phyloP scores from a whole-genome alignment of 257 asterid species.

The Penstemon barbatus region DNA sequence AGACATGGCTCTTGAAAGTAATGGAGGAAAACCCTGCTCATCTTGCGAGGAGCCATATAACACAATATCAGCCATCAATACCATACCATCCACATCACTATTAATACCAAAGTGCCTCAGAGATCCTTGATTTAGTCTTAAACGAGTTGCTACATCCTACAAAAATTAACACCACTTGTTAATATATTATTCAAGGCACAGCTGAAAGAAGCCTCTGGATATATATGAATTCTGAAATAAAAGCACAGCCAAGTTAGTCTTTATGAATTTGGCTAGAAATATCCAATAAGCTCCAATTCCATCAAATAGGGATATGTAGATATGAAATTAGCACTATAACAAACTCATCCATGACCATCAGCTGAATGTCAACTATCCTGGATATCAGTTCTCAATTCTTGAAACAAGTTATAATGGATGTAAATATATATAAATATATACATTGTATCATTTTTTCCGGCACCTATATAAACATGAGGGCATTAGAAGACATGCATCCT shows the following conservation, averaged over 20 bases:
- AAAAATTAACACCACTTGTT: constrained; percentile 24
- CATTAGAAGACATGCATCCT: constrained; percentile 9
- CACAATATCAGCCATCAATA: constrained; percentile 88
- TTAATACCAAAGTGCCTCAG: constrained; percentile 72
- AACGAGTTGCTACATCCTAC: constrained; percentile 73
- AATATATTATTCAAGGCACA: constrained; percentile 24
- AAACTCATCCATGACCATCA: constrained; percentile 25
- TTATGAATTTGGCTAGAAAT: constrained; percentile 20
- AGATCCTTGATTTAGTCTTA: constrained; percentile 75
- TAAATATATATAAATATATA: background rate
- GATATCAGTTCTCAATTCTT: constrained; percentile 16
- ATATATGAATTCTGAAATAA: constrained; percentile 11
- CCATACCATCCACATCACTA: constrained; percentile 66
- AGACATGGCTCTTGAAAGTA: constrained; percentile 86
- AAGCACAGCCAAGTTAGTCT: constrained; percentile 14
- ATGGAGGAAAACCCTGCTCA: constrained; percentile 88
- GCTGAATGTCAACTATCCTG: constrained; percentile 1
- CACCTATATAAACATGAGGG: constrained; percentile 2
- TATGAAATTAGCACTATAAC: constrained; percentile 1
- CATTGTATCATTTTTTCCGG: constrained; percentile 8
- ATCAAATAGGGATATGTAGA: constrained; percentile 9
- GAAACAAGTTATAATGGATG: constrained; percentile 8
- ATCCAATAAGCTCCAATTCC: constrained; percentile 5
- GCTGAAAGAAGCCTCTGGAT: constrained; percentile 18
- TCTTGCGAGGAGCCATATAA: constrained; percentile 88